These are phyloP conservation scores for Termitomyces sp. DNA, from an alignment of 768 basidiomycete genomes.

Conservation along the genomic window DNA sequence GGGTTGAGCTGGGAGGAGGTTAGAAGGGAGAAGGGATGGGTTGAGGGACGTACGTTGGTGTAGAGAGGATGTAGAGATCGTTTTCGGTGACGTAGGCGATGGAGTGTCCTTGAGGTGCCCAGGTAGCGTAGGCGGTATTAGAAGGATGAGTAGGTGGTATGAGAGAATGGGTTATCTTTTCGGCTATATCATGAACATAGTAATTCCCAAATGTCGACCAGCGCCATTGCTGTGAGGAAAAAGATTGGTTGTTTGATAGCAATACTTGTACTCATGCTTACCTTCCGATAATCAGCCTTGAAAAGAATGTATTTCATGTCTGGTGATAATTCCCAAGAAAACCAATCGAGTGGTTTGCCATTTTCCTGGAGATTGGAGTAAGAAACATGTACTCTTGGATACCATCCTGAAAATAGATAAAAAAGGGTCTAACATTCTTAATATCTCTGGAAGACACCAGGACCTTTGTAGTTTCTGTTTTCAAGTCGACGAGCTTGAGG, in stretches of 20 bases:
- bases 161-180: constrained; percentile 68
- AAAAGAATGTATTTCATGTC: constrained; percentile 90
- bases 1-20: constrained; percentile 29
- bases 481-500: constrained; percentile 80
- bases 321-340: constrained; percentile 78
- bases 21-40: neutral
- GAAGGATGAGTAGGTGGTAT: constrained; percentile 67
- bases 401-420: neutral
- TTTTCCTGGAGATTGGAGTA: constrained; percentile 38
- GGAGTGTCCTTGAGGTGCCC: constrained; percentile 82
- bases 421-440: constrained; percentile 50
- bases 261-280: constrained; percentile 17
- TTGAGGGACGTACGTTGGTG: constrained; percentile 48
- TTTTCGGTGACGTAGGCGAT: constrained; percentile 86
- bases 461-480: constrained; percentile 61
- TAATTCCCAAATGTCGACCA: constrained; percentile 89
- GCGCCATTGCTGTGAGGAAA: constrained; percentile 80
- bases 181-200: constrained; percentile 79
- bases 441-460: constrained; percentile 60
- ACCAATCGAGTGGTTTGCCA: constrained; percentile 47
- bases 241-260: neutral
- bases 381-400: neutral
- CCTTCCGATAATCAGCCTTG: constrained; percentile 73
- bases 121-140: constrained; percentile 73
- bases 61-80: constrained; percentile 83